Percentiles rank a stretch among this genome's conserved stretches.
These are phyloP conservation scores for Fusarium torreyae DNA, from an alignment of 2,329 filamentous ascomycete genomes.

Conservation along the genomic window DNA sequence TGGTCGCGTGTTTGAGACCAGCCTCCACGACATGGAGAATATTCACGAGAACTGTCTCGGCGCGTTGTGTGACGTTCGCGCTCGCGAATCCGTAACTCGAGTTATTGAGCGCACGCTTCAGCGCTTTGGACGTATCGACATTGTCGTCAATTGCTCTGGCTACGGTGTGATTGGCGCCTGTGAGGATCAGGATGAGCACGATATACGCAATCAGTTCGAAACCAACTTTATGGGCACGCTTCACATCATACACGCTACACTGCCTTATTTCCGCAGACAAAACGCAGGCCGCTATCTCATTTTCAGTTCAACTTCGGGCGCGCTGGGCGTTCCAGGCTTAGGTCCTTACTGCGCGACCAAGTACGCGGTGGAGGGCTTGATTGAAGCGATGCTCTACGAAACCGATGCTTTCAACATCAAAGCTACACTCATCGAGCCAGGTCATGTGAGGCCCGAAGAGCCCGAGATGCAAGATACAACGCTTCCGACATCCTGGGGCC, in stretches of 20 bases:
- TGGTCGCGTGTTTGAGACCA: conserved; percentile 85
- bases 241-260: conserved; percentile 89
- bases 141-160: conserved; percentile 93
- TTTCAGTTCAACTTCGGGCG: conserved; percentile 92
- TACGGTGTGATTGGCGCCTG: conserved; percentile 96
- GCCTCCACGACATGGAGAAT: conserved; percentile 77
- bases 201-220: conserved; percentile 95
- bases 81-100: conserved; percentile 80
- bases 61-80: conserved; percentile 90
- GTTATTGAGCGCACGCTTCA: conserved; percentile 80
- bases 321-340: conserved; percentile 92
- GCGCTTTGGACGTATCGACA: conserved; percentile 86
- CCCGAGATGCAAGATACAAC: conserved; percentile 65
- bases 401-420: conserved; percentile 93
- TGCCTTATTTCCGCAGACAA: conserved; percentile 89
- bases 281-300: conserved; percentile 88
- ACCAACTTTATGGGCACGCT: conserved; percentile 97
- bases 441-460: conserved; percentile 89
- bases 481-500: conserved; percentile 85
- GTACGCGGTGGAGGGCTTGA: conserved; percentile 94
- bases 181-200: conserved; percentile 96
- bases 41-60: conserved; percentile 82
- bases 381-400: conserved; percentile 97
- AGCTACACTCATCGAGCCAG: conserved; percentile 92
- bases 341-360: conserved; percentile 98